Evolutionary conservation across 2,329 filamentous ascomycete genomes (phyloP), one percentile per base, ranked within the genome.

Genomic region (Aspergillus udagawae): DNA sequence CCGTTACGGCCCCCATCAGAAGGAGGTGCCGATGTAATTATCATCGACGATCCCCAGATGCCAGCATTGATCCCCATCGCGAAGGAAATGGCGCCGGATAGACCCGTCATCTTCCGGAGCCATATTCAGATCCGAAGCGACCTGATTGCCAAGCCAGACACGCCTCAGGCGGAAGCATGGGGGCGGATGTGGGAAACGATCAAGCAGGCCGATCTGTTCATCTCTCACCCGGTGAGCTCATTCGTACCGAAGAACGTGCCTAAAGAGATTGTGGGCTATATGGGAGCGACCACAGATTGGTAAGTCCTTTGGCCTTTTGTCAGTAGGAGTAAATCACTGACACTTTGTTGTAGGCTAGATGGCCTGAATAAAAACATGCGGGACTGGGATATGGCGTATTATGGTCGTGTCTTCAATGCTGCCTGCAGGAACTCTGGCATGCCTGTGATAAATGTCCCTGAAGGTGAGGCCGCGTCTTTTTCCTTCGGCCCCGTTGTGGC

Each of bases 21-120:
- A 52, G 90, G 89, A 12, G 90, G 90, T 60, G 90, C 89, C 9
- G 86, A 93, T 72, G 77, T 93, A 32, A 82, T 94, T 58, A 81
- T 93, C 59, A 85, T 93, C 53, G 90, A 94, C 65, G 90, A 94
- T 64, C 89, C 90, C 1, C 90, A 94, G 73, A 93, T 93, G 90
- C 89, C 90, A 3, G 84, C 83, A 5, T 78, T 94, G 41, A 90
- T 93, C 54, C 86, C 87, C 3, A 77, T 93, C 35, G 87, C 91
- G 67, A 93, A 92, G 75, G 76, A 83, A 56, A 58, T 81, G 6
- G 89, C 89, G 1, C 88, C 89, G 1, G 72, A 87, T n/a, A 83
- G 90, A 12, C 90, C 90, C 0, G 84, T 94, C 23, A 83, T 93
- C 44, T 94, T 90, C 75, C 84, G 90, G 58, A 91, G 88, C 50